Evolutionary conservation across 257 asterid species (phyloP).

Genomic region (Penstemon eatonii): DNA sequence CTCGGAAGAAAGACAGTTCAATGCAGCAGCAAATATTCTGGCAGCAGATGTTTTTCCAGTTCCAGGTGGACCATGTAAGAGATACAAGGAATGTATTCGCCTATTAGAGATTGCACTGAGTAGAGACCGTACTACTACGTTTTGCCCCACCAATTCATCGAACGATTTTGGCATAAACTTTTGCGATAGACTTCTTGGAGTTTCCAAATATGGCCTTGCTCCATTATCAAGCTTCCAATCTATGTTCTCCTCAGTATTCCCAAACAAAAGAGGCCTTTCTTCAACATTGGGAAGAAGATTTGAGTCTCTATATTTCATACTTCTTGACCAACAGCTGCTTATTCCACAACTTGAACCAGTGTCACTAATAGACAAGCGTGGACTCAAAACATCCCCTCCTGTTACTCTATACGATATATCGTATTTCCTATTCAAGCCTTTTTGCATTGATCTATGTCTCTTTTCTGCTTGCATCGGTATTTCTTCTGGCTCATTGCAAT

Average conservation of each 20-base stretch:
- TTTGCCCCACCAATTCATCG: conserved; percentile 74
- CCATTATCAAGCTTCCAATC: conserved; percentile 32
- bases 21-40: conserved; percentile 83
- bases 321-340: conserved; percentile 73
- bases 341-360: conserved; percentile 70
- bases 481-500: conserved; percentile 51
- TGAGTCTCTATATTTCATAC: conserved; percentile 49
- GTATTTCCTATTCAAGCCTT: conserved; percentile 32
- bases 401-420: conserved; percentile 36
- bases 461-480: conserved; percentile 33
- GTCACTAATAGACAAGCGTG: conserved; percentile 40
- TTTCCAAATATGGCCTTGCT: conserved; percentile 37
- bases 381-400: conserved; percentile 49
- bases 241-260: conserved; percentile 25
- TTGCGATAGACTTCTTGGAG: conserved; percentile 61
- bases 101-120: conserved; percentile 51
- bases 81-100: conserved; percentile 53
- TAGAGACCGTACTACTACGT: conserved; percentile 56
- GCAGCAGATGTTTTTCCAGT: conserved; percentile 89
- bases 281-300: conserved; percentile 41
- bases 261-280: conserved; percentile 56
- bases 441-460: conserved; percentile 27
- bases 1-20: conserved; percentile 67
- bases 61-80: conserved; percentile 91
- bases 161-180: conserved; percentile 79